phyloP scores from a whole-genome alignment of 2,329 filamentous ascomycete genomes.

The Fusarium sp. region DNA sequence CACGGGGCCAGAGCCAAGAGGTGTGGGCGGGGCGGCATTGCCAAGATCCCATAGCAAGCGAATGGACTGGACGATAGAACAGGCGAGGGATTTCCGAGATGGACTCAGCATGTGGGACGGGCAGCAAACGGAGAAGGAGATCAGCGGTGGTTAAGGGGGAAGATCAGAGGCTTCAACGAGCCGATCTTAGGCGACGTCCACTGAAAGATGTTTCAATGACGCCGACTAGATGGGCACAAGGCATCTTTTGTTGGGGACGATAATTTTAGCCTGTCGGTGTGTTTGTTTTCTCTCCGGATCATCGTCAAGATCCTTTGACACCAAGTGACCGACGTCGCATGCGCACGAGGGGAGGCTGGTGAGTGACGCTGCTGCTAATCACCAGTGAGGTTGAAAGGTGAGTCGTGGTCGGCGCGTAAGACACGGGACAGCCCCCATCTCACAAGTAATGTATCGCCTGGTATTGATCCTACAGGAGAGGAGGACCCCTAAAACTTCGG shows the following conservation, averaged over 20 bases:
- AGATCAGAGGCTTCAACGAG: slow-evolving; percentile 30
- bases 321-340: not conserved
- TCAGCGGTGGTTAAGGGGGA: slow-evolving; percentile 31
- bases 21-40: slow-evolving; percentile 36
- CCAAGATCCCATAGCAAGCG: slow-evolving; percentile 27
- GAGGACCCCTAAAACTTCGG: slow-evolving; percentile 27
- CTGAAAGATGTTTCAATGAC: slow-evolving; percentile 12
- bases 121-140: slow-evolving; percentile 23
- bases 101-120: slow-evolving; percentile 30
- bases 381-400: slow-evolving; percentile 11
- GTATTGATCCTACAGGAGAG: slow-evolving; percentile 4
- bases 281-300: slow-evolving; percentile 19
- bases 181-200: slow-evolving; percentile 25
- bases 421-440: slow-evolving; percentile 25
- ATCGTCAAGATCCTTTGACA: slow-evolving; percentile 32
- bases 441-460: slow-evolving; percentile 11
- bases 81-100: slow-evolving; percentile 36
- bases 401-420: slow-evolving; percentile 17
- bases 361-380: slow-evolving; percentile 21
- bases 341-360: slow-evolving; percentile 5
- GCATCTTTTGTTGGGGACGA: slow-evolving; percentile 17
- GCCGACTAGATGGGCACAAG: not conserved
- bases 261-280: slow-evolving; percentile 19
- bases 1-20: slow-evolving; percentile 22
- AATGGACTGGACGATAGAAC: slow-evolving; percentile 21